Base-by-base conservation (phyloP, 2,329 filamentous ascomycete species). In the Atkinsonella texensis region DNA sequence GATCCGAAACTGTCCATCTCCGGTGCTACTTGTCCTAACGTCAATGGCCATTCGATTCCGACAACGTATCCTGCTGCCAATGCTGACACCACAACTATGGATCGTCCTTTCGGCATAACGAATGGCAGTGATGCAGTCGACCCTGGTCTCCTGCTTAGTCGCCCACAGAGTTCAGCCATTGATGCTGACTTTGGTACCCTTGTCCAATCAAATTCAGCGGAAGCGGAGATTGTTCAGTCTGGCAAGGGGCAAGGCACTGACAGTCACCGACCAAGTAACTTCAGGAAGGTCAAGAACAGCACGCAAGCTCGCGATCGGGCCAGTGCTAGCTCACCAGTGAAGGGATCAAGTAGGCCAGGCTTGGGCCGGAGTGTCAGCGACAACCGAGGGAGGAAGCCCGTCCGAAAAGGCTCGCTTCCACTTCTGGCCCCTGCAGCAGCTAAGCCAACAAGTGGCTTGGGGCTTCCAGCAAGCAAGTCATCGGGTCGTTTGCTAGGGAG, bases 81-180 rank as follows among this genome's bases (percentile, higher is more conserved):
- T 31, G n/a, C 18, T 10, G 38, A 32, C n/a, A 38, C 18, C 48
- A 38, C 3, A 64, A 38, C 44, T 13, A 39, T 50, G 48, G 75
- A 78, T 9, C 72, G 80, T 53, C 69, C 74, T 0, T 82, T 81
- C 57, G 67, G 70, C 23, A 68, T 75, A 31, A 65, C 72, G 39
- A 70, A 65, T 46, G 67, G 72, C 6, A 68, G 63, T 31, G 70
- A 70, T 8, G 75, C 70, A n/a, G 79, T 84, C 6, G 71, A 84
- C 57, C 80, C 80, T 1, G 80, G 77, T 8, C 66, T 84, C 15
- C 65, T 84, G 8, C 78, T 80, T 59, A 76, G 74, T 55, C 70
- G 72, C 11, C 73, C 76, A 23, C 70, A 70, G 12, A 74, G 74
- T 18, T 72, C 74, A 3, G 60, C 63, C 50, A 70, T 77, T 66